Evolutionary conservation across 495 filamentous ascomycete genomes (phyloP).

Genomic region (Neurospora terricola): DNA sequence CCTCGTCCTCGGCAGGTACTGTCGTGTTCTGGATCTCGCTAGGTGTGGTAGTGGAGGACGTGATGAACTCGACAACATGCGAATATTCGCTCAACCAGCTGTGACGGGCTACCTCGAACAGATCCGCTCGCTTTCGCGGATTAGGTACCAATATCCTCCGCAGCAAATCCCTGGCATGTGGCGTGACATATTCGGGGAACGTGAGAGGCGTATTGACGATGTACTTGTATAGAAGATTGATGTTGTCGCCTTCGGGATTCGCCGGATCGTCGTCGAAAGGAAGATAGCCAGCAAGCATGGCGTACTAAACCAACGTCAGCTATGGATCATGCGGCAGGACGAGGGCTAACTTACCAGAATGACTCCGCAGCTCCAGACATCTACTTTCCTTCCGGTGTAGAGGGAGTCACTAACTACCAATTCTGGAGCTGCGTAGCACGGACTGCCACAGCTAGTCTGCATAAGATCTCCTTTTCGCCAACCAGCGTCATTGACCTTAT

Average conservation of each 20-base stretch:
- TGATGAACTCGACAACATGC: slow-evolving; percentile 91
- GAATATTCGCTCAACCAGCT: slow-evolving; percentile 97
- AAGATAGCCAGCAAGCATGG: slow-evolving; percentile 97
- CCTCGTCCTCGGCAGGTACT: slow-evolving; percentile 50
- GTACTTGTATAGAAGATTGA: slow-evolving; percentile 98
- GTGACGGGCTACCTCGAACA: slow-evolving; percentile 96
- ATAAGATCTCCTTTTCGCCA: slow-evolving; percentile 62
- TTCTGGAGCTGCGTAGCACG: slow-evolving; percentile 95
- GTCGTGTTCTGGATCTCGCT: slow-evolving; percentile 79
- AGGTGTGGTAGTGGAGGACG: slow-evolving; percentile 82
- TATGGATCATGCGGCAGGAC: neutral
- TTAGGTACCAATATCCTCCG: slow-evolving; percentile 93
- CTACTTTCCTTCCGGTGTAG: slow-evolving; percentile 95
- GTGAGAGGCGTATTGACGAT: slow-evolving; percentile 96
- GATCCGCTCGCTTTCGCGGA: slow-evolving; percentile 84
- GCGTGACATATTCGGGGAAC: slow-evolving; percentile 98
- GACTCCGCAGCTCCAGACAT: slow-evolving; percentile 98
- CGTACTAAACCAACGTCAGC: slow-evolving; percentile 56
- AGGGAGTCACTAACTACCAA: slow-evolving; percentile 94
- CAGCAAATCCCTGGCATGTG: slow-evolving; percentile 87
- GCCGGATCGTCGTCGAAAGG: slow-evolving; percentile 98
- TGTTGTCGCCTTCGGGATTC: slow-evolving; percentile 98
- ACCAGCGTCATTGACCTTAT: slow-evolving; percentile 48
- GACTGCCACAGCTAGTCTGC: slow-evolving; percentile 75
- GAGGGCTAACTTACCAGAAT: slow-evolving; percentile 68